Conservation (phyloP, 2,329 filamentous ascomycete genomes). For the Juglanconis juglandina region DNA sequence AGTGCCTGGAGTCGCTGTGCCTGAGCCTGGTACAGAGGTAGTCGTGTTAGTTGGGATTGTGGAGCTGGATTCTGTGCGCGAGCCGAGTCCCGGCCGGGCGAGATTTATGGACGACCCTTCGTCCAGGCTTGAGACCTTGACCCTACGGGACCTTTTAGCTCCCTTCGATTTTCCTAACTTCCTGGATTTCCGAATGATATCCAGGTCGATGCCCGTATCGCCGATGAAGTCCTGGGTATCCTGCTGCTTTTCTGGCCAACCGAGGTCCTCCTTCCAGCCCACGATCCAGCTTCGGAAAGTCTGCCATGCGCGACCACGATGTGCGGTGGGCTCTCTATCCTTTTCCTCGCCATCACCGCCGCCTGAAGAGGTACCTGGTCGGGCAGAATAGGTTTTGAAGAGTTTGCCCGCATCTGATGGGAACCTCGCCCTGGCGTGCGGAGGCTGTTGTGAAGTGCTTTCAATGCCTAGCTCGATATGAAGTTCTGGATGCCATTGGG, state of each 20-base stretch:
- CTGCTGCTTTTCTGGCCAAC: constrained; percentile 10
- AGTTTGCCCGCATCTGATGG: no score
- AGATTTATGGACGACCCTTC: constrained; percentile 6
- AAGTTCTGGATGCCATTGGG: no score
- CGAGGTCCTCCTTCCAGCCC: constrained; percentile 10
- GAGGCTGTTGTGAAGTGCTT: no score
- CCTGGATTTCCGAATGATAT: constrained; percentile 5
- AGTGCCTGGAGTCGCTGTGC: constrained; percentile 3
- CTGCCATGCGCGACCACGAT: constrained; percentile 7
- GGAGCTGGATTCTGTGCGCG: neutral
- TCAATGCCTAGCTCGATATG: no score
- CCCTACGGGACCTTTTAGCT: neutral
- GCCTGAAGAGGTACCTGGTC: no score
- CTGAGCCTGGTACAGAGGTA: neutral
- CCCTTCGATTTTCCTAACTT: constrained; percentile 4
- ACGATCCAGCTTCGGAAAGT: constrained; percentile 11
- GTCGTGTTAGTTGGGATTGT: neutral
- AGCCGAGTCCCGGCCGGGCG: constrained; percentile 13
- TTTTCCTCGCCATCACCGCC: neutral
- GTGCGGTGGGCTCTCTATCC: constrained; percentile 8
- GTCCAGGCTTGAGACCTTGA: constrained; percentile 1
- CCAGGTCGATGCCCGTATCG: constrained; percentile 14
- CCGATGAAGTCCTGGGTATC: constrained; percentile 15
- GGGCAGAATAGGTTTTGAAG: no score
- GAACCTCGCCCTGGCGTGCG: no score